Evolutionary conservation across 345 rosid genomes (phyloP).

Genomic region (Eucalyptus urophylla): DNA sequence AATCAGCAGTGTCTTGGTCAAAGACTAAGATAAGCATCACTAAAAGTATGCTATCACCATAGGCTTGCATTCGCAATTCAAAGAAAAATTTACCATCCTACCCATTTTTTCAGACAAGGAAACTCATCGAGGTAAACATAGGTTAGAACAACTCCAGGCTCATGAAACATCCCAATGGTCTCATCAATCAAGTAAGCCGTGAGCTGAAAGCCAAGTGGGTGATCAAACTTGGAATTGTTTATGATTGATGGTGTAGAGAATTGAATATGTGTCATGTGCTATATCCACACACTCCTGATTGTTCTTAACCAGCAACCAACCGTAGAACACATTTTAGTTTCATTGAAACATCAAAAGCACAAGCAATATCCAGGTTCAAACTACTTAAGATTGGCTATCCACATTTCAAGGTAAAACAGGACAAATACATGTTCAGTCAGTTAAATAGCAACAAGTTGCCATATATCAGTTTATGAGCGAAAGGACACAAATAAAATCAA

Average conservation of each 20-base stretch:
- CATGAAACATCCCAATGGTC: neutral
- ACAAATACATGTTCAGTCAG: neutral
- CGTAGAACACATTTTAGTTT: neutral
- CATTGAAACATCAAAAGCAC: neutral
- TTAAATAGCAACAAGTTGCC: neutral
- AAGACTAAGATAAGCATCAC: neutral
- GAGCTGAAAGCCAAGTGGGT: neutral
- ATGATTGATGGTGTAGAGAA: neutral
- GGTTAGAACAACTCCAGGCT: neutral
- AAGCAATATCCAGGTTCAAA: neutral
- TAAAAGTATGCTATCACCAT: neutral
- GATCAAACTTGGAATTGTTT: neutral
- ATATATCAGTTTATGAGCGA: neutral
- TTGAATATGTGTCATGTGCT: neutral
- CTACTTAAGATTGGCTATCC: neutral
- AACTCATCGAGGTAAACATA: neutral
- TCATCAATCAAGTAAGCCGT: neutral
- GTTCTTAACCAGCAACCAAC: neutral
- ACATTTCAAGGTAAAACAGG: neutral
- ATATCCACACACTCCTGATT: neutral
- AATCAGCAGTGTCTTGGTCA: neutral
- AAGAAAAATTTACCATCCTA: neutral
- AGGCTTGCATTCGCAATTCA: neutral
- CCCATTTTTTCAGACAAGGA: neutral
- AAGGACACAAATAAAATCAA: neutral